A percentile compares a stretch with the other conserved stretches of the same genome.
Conservation (phyloP, 2,329 filamentous ascomycete genomes). For the Pyrenochaeta sp. region DNA sequence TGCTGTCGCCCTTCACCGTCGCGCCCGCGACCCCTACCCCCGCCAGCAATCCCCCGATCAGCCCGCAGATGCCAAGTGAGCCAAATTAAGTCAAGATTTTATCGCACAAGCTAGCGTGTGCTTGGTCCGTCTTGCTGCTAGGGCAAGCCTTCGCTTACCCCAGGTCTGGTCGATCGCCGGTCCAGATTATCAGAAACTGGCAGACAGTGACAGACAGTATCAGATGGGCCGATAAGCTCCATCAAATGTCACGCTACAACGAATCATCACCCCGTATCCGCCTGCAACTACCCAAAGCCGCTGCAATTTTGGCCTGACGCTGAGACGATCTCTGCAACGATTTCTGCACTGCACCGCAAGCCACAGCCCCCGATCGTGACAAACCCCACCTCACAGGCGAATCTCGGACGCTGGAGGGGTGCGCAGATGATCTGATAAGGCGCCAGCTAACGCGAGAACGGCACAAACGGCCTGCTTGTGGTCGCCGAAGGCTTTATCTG, state of each 20-base stretch:
- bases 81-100: constrained; percentile 31
- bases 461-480: constrained; percentile 7
- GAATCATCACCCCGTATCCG: constrained; percentile 15
- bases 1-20: neutral
- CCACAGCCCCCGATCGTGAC: constrained; percentile 4
- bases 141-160: constrained; percentile 25
- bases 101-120: constrained; percentile 16
- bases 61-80: constrained; percentile 26
- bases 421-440: constrained; percentile 35
- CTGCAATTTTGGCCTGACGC: constrained; percentile 2
- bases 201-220: no score
- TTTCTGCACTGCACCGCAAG: constrained; percentile 4
- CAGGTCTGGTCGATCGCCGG: constrained; percentile 16
- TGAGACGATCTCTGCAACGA: constrained; percentile 7
- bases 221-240: constrained; percentile 37
- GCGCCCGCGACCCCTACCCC: neutral
- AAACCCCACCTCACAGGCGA: constrained; percentile 14
- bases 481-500: constrained; percentile 27
- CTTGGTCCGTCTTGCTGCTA: no score
- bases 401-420: constrained; percentile 8
- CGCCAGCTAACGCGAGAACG: constrained; percentile 3
- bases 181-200: constrained; percentile 44
- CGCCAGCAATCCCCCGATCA: constrained; percentile 5
- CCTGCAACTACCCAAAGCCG: constrained; percentile 1
- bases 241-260: constrained; percentile 15